These are phyloP conservation scores for Rhizopus delemar DNA, from an alignment of 371 early-diverging fungal genomes.

Conservation along the genomic window DNA sequence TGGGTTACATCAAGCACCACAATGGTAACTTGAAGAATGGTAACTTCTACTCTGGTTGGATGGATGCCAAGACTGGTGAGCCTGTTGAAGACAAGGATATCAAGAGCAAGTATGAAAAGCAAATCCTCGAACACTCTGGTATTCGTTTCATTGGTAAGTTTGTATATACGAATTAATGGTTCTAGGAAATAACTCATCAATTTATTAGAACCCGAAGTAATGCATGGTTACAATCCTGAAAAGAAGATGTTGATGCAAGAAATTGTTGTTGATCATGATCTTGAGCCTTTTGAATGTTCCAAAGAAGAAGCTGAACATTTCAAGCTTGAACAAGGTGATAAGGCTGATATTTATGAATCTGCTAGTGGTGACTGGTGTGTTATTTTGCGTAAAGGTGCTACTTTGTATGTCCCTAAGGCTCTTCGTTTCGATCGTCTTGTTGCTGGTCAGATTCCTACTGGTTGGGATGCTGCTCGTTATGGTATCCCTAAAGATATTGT, in stretches of 20 bases:
- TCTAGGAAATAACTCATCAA: not conserved
- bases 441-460: conserved; percentile 94
- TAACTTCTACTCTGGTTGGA: conserved; percentile 88
- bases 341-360: conserved; percentile 78
- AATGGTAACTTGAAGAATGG: conserved; percentile 86
- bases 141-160: conserved; percentile 85
- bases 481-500: conserved; percentile 95
- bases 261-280: conserved; percentile 87
- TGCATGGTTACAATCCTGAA: conserved; percentile 90
- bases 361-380: conserved; percentile 77
- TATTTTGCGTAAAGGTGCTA: conserved; percentile 85
- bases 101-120: conserved; percentile 91
- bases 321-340: conserved; percentile 84
- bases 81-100: conserved; percentile 91
- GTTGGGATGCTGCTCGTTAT: conserved; percentile 92
- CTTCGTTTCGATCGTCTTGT: conserved; percentile 92
- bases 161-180: not conserved
- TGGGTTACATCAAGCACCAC: conserved; percentile 92
- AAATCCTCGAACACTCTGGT: conserved; percentile 91
- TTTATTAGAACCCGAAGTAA: conserved; percentile 73
- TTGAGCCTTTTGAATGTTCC: conserved; percentile 88
- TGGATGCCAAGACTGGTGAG: conserved; percentile 86
- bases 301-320: conserved; percentile 93
- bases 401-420: conserved; percentile 91
- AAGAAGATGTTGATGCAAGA: conserved; percentile 91